A percentile compares a stretch with the other conserved stretches of the same genome.
Evolutionary conservation across 345 rosid species (phyloP).

Genomic region (Acer yangbiense): DNA sequence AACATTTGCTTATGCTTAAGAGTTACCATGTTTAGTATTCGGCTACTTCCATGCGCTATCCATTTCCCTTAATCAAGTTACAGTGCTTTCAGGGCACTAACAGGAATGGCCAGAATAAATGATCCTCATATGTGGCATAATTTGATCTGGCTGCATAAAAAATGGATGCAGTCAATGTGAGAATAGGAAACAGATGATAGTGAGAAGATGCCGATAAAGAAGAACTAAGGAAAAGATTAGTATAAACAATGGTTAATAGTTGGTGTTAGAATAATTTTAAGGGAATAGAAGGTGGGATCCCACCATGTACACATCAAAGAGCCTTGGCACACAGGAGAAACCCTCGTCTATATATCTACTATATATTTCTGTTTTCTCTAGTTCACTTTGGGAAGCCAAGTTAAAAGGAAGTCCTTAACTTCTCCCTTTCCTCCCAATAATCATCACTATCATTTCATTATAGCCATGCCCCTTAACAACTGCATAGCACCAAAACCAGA

Average conservation of each 20-base stretch:
- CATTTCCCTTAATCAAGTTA: not conserved
- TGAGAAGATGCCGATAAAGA: constrained; percentile 16
- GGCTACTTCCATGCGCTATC: not conserved
- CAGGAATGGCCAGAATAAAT: not conserved
- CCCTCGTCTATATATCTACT: constrained; percentile 33
- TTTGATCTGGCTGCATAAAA: constrained; percentile 18
- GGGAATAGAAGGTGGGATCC: constrained; percentile 40
- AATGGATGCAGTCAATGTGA: constrained; percentile 10
- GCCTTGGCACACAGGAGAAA: constrained; percentile 26
- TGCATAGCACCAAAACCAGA: constrained; percentile 62
- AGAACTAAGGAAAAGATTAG: constrained; percentile 19
- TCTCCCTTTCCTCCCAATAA: constrained; percentile 27
- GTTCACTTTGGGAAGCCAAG: constrained; percentile 57
- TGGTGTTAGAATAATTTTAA: constrained; percentile 38
- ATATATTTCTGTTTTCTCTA: constrained; percentile 54
- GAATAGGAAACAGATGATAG: not conserved
- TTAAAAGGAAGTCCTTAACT: constrained; percentile 32
- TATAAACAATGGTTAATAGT: constrained; percentile 24
- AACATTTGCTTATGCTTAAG: not conserved
- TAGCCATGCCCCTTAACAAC: constrained; percentile 49
- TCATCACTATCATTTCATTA: constrained; percentile 17
- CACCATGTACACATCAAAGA: constrained; percentile 34
- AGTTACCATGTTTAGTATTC: constrained; percentile 8
- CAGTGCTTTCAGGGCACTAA: not conserved
- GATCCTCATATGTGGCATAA: constrained; percentile 9